Evolutionary conservation across 371 early-diverging fungal species (phyloP), one percentile per base, ranked within the genome.

Genomic region (Cokeromyces recurvatus): DNA sequence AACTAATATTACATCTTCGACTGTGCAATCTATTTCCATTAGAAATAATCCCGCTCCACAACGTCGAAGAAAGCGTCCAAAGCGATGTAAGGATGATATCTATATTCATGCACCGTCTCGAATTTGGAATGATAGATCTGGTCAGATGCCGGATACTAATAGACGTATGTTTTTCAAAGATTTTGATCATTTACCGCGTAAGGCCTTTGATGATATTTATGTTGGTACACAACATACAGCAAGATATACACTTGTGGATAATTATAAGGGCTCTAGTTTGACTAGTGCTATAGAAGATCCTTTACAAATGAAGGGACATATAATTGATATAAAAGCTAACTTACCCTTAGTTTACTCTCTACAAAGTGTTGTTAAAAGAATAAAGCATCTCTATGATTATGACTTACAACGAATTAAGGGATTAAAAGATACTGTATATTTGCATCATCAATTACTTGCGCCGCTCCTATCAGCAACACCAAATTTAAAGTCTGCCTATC

Each of bases 401-500:
- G 48, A 57, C 34, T 19, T 57, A 3, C 20, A 46, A 17, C n/a
- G n/a, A n/a, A n/a, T n/a, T n/a, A n/a, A n/a, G n/a, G n/a, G n/a
- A n/a, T n/a, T n/a, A n/a, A 20, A 24, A 2, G 22, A 57, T 22
- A 47, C 48, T 12, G 48, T 52, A 4, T 57, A 57, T 36, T 23
- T 52, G 15, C 53, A 53, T n/a, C 52, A 52, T 29, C 34, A 15
- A n/a, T 25, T 52, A 5, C 14, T 53, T 7, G n/a, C 19, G 3
- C 48, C 58, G 1, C n/a, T 53, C 7, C 16, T 52, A 0, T 46
- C 52, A 2, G 21, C 15, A 4, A 36, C 8, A 16, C 43, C 43
- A 9, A 43, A 57, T 9, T n/a, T 24, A 10, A 43, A 51, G 22
- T 32, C 16, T 29, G 29, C 29, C 5, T 29, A 29, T 29, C 5